Conservation (phyloP, 208 protist genomes). For the Crithidia thermophila region DNA sequence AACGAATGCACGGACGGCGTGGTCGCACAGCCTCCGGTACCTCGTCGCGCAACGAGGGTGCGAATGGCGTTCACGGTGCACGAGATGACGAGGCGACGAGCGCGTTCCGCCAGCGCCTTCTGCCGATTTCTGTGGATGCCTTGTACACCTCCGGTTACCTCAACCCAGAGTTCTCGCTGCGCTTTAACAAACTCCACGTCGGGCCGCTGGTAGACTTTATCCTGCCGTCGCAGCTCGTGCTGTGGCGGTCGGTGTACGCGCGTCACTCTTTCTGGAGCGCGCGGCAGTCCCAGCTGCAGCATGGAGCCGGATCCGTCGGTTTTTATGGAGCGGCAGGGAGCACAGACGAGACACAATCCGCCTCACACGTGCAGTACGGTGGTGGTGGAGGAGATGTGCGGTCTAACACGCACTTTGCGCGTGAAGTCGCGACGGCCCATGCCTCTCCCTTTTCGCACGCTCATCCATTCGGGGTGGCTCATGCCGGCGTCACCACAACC, state of each 20-base stretch:
- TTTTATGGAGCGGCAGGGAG: not conserved
- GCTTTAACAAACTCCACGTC: constrained; percentile 40
- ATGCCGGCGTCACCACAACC: too few relatives aligned
- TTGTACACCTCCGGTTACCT: constrained; percentile 47
- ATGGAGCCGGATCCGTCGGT: not conserved
- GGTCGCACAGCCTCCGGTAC: too few relatives aligned
- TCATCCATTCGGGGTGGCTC: too few relatives aligned
- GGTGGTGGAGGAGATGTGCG: not conserved
- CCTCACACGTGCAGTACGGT: too few relatives aligned
- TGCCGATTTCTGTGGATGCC: constrained; percentile 47
- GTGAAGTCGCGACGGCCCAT: too few relatives aligned
- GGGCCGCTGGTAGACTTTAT: constrained; percentile 57
- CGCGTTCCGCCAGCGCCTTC: constrained; percentile 31
- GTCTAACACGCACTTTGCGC: too few relatives aligned
- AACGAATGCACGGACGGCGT: too few relatives aligned
- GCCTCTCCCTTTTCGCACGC: too few relatives aligned
- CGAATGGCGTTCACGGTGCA: not conserved
- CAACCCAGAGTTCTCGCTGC: constrained; percentile 56
- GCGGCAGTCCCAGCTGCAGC: constrained; percentile 34
- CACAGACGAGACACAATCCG: too few relatives aligned
- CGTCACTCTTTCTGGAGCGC: constrained; percentile 50
- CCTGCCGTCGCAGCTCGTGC: constrained; percentile 21
- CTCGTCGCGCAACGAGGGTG: not conserved
- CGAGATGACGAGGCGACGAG: not conserved
- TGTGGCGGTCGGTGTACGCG: constrained; percentile 47